phyloP scores from a whole-genome alignment of 2,329 filamentous ascomycete species.

The Sarocladium kiliense region DNA sequence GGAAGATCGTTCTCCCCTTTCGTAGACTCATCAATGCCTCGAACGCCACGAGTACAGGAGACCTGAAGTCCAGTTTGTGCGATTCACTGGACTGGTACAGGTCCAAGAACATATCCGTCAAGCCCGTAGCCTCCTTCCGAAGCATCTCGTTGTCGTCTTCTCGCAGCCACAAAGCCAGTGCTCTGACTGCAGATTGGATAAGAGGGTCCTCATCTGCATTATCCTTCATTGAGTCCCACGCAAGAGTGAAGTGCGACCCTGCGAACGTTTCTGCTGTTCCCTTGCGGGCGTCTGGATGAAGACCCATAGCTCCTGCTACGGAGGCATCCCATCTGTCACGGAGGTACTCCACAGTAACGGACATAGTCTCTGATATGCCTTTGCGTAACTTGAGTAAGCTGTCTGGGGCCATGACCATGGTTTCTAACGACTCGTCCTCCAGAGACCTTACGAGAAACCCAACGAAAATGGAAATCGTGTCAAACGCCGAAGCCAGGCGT shows the following conservation, averaged over 20 bases:
- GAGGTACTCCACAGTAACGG: slow-evolving; percentile 58
- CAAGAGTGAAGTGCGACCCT: slow-evolving; percentile 42
- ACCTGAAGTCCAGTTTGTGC: slow-evolving; percentile 46
- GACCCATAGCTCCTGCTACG: slow-evolving; percentile 54
- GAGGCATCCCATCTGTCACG: slow-evolving; percentile 66
- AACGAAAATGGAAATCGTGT: slow-evolving; percentile 57
- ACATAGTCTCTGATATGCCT: slow-evolving; percentile 58
- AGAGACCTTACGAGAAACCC: slow-evolving; percentile 50
- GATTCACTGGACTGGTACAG: slow-evolving; percentile 43
- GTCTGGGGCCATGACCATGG: slow-evolving; percentile 48
- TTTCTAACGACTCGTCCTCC: slow-evolving; percentile 38
- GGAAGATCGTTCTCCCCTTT: slow-evolving; percentile 42
- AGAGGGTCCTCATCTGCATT: slow-evolving; percentile 50
- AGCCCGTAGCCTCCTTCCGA: slow-evolving; percentile 49
- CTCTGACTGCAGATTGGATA: slow-evolving; percentile 51
- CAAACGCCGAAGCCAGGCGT: slow-evolving; percentile 56
- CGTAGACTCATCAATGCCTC: slow-evolving; percentile 50
- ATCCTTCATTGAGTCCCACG: slow-evolving; percentile 53
- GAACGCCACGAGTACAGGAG: slow-evolving; percentile 52
- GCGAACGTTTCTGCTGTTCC: slow-evolving; percentile 36
- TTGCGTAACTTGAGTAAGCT: slow-evolving; percentile 57
- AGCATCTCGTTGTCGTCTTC: slow-evolving; percentile 61
- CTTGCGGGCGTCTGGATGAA: slow-evolving; percentile 52
- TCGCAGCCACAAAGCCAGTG: slow-evolving; percentile 61
- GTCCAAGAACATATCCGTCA: slow-evolving; percentile 60